Evolutionary conservation across 768 basidiomycete species (phyloP).

Genomic region (Strobilomyces confusus): DNA sequence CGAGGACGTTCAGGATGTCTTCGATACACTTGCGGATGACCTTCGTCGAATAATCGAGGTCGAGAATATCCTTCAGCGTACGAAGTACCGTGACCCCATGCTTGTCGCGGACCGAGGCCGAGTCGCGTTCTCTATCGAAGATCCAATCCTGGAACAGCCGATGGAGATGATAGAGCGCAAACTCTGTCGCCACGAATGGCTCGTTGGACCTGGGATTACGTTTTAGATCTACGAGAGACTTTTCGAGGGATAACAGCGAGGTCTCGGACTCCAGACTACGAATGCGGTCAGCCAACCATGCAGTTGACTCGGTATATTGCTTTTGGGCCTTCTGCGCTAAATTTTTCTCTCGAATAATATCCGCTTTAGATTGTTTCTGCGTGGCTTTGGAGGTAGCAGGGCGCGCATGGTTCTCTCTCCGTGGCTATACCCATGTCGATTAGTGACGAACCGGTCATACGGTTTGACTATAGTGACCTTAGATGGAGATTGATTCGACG

Average conservation of each 20-base stretch:
- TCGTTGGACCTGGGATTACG: slow-evolving; percentile 45
- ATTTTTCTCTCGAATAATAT: slow-evolving; percentile 44
- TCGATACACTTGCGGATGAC: slow-evolving; percentile 35
- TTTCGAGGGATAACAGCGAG: slow-evolving; percentile 24
- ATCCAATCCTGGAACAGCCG: slow-evolving; percentile 53
- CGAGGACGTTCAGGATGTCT: slow-evolving; percentile 41
- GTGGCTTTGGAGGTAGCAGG: slow-evolving; percentile 26
- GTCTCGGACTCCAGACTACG: slow-evolving; percentile 26
- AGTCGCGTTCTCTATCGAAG: slow-evolving; percentile 38
- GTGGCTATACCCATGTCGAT: neutral
- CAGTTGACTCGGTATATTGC: slow-evolving; percentile 35
- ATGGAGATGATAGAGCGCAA: slow-evolving; percentile 50
- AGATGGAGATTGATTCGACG: slow-evolving; percentile 1
- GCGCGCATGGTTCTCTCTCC: slow-evolving; percentile 15
- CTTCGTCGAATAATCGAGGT: slow-evolving; percentile 28
- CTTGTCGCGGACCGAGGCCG: slow-evolving; percentile 38
- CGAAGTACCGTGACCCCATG: slow-evolving; percentile 46
- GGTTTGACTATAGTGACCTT: slow-evolving; percentile 10
- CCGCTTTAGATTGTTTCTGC: slow-evolving; percentile 31
- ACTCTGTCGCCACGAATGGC: slow-evolving; percentile 45
- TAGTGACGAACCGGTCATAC: neutral
- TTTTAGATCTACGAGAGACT: slow-evolving; percentile 34
- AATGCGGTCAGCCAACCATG: slow-evolving; percentile 57
- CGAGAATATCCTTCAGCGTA: slow-evolving; percentile 43
- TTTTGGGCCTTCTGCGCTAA: slow-evolving; percentile 41